These are phyloP conservation scores for Skeletonema costatum DNA, from an alignment of 108 stramenopile genomes.

Conservation along the genomic window DNA sequence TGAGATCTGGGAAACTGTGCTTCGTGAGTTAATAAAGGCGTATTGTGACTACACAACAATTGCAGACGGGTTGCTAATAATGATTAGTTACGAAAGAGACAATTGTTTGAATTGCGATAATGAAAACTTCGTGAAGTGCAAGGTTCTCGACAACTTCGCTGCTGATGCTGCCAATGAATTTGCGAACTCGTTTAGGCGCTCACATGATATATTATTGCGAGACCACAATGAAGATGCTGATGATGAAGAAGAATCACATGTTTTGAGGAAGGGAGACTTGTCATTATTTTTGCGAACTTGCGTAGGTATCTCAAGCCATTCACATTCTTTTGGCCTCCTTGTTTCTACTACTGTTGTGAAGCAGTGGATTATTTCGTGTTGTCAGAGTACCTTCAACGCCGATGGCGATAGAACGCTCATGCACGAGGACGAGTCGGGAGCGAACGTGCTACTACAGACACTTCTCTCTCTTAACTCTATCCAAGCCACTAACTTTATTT, in stretches of 20 bases:
- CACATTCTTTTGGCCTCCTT: constrained; percentile 7
- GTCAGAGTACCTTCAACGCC: constrained; percentile 9
- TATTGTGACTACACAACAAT: constrained; percentile 59
- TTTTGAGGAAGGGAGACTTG: constrained; percentile 25
- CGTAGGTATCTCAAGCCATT: constrained; percentile 41
- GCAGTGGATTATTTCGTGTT: constrained; percentile 50
- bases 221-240: constrained; percentile 18
- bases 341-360: constrained; percentile 50
- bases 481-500: background rate
- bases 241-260: background rate
- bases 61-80: constrained; percentile 35
- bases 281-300: constrained; percentile 53
- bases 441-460: constrained; percentile 53
- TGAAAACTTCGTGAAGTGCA: constrained; percentile 44
- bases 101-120: background rate
- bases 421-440: constrained; percentile 40
- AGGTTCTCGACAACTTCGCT: constrained; percentile 60
- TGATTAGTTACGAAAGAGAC: constrained; percentile 11
- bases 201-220: constrained; percentile 27
- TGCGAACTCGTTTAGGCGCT: constrained; percentile 21
- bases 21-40: constrained; percentile 67
- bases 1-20: constrained; percentile 60
- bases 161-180: constrained; percentile 26
- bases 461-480: constrained; percentile 34
- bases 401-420: constrained; percentile 4